phyloP scores from a whole-genome alignment of 768 basidiomycete species.

The Trametes villosa region DNA sequence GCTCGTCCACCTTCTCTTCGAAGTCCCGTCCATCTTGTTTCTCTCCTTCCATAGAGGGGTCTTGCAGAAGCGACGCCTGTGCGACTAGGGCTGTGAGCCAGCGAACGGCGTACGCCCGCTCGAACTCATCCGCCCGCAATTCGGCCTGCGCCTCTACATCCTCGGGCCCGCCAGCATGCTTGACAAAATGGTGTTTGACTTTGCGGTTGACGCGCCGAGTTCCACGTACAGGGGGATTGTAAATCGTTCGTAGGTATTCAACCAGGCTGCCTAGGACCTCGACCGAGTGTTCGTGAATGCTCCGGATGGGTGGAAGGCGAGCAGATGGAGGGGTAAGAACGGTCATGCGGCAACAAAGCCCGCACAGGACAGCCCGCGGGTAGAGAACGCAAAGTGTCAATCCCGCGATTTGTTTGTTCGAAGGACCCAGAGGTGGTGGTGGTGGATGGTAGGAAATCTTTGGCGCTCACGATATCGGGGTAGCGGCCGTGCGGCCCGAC shows the following conservation, averaged over 20 bases:
- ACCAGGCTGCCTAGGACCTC: constrained; percentile 49
- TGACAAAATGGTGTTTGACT: background rate
- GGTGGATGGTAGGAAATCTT: too few species aligned
- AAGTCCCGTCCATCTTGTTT: background rate
- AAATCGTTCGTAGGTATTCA: constrained; percentile 55
- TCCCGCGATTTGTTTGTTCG: background rate
- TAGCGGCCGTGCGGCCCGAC: too few species aligned
- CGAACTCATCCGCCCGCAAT: constrained; percentile 64
- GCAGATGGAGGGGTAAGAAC: constrained; percentile 48
- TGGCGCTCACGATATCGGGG: too few species aligned
- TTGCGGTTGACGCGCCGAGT: constrained; percentile 45
- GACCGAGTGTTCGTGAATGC: constrained; percentile 41
- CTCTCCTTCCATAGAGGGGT: background rate
- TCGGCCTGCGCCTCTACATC: constrained; percentile 30
- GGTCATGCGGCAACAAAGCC: too few species aligned
- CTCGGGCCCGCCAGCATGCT: background rate
- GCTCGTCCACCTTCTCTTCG: constrained; percentile 9
- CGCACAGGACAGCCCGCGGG: background rate
- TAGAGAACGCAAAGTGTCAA: background rate
- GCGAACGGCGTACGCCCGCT: constrained; percentile 66
- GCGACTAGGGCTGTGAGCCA: constrained; percentile 75
- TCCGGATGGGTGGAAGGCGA: constrained; percentile 56
- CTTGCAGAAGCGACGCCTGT: constrained; percentile 17
- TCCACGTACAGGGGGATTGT: constrained; percentile 66
- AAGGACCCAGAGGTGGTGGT: too few species aligned